Evolutionary conservation across 768 basidiomycete species (phyloP).

Genomic region (Lenzites betulinus): DNA sequence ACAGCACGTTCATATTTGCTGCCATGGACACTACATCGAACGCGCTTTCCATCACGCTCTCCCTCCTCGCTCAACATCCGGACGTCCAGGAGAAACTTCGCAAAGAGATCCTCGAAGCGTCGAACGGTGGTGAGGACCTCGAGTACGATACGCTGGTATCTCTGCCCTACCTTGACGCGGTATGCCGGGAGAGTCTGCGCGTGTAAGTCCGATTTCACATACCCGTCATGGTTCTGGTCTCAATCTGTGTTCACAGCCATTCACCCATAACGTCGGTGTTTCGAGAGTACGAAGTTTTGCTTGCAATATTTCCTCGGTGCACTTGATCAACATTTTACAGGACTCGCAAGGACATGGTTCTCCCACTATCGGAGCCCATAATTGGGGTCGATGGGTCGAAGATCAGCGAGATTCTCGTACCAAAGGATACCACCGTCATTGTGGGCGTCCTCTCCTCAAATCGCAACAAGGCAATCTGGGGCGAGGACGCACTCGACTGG

Average conservation of each 20-base stretch:
- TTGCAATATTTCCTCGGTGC: not conserved
- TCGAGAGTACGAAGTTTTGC: conserved; percentile 28
- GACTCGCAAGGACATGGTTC: conserved; percentile 26
- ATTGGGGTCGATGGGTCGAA: conserved; percentile 7
- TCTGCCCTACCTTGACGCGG: conserved; percentile 13
- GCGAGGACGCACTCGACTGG: conserved; percentile 26
- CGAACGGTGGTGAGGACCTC: not conserved
- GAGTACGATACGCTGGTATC: conserved; percentile 12
- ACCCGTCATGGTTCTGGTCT: not conserved
- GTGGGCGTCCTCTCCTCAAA: conserved; percentile 26
- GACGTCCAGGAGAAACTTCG: conserved; percentile 18
- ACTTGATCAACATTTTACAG: conserved; percentile 25
- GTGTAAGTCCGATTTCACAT: not conserved
- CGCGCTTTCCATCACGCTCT: conserved; percentile 7
- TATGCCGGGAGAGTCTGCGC: conserved; percentile 15
- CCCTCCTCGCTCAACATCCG: conserved; percentile 9
- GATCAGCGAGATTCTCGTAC: conserved; percentile 14
- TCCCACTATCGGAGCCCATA: conserved; percentile 18
- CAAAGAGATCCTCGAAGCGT: conserved; percentile 10
- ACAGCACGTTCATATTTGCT: conserved; percentile 14
- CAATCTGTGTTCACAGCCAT: conserved; percentile 34
- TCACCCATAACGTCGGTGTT: conserved; percentile 45
- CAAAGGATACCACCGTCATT: conserved; percentile 20
- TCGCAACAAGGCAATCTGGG: conserved; percentile 24
- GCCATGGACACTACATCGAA: conserved; percentile 22